Conservation (phyloP, 2,329 filamentous ascomycete genomes). For the Penicillium sp. region DNA sequence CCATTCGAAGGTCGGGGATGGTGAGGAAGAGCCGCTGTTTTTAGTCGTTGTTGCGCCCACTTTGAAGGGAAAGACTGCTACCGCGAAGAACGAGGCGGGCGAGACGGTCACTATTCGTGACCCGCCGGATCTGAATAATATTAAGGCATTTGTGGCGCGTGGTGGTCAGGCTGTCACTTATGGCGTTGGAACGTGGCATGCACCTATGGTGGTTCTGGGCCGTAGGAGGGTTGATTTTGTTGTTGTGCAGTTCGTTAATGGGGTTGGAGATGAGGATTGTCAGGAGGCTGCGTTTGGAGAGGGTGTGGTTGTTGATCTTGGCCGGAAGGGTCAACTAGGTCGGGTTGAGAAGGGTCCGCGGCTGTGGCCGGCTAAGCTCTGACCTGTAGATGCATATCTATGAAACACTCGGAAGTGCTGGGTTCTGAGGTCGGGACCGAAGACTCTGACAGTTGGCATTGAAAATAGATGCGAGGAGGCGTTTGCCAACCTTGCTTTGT, state of each 20-base stretch:
- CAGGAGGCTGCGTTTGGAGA: slow-evolving; percentile 64
- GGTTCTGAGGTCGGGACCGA: background rate
- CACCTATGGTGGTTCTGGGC: slow-evolving; percentile 89
- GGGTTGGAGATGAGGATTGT: slow-evolving; percentile 77
- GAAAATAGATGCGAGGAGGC: background rate
- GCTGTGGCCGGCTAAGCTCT: slow-evolving; percentile 20
- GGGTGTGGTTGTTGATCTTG: slow-evolving; percentile 36
- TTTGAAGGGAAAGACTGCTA: slow-evolving; percentile 46
- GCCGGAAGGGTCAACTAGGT: slow-evolving; percentile 18
- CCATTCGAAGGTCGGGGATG: slow-evolving; percentile 20
- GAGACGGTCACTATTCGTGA: slow-evolving; percentile 37
- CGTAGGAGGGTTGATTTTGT: slow-evolving; percentile 72
- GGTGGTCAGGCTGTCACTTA: slow-evolving; percentile 86
- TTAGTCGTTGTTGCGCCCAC: slow-evolving; percentile 88
- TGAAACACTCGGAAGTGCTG: background rate
- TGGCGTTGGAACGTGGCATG: slow-evolving; percentile 89
- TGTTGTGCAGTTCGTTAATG: slow-evolving; percentile 85
- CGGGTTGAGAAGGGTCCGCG: slow-evolving; percentile 12
- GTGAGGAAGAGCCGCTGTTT: slow-evolving; percentile 49
- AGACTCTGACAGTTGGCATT: background rate
- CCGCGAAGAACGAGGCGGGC: slow-evolving; percentile 28
- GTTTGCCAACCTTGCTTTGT: background rate
- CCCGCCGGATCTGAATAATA: slow-evolving; percentile 66
- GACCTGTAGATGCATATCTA: background rate
- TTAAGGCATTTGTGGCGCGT: slow-evolving; percentile 76